Percentiles rank a stretch among this genome's conserved stretches.
Conservation (phyloP, 2,329 filamentous ascomycete species). For the Fusarium nisikadoi region DNA sequence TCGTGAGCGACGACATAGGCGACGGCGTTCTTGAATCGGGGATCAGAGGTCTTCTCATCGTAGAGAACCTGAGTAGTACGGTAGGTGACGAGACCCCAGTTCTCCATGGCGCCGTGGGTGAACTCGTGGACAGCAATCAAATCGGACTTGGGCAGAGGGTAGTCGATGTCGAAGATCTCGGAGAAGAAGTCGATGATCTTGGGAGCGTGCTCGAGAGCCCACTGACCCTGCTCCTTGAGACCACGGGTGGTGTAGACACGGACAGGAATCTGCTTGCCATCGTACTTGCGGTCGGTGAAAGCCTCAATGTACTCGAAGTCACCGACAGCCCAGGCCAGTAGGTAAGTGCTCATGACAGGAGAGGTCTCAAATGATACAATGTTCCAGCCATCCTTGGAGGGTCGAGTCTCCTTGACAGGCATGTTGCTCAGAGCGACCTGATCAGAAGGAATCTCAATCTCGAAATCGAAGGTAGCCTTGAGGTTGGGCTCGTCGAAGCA, state of each 20-base stretch:
- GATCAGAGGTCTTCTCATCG: constrained; percentile 90
- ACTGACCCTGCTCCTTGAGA: constrained; percentile 90
- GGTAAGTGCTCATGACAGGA: constrained; percentile 91
- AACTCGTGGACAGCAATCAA: constrained; percentile 94
- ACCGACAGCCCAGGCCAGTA: constrained; percentile 92
- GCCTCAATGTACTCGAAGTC: constrained; percentile 98
- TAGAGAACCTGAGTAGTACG: constrained; percentile 96
- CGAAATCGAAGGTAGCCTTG: constrained; percentile 94
- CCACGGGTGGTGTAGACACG: constrained; percentile 95
- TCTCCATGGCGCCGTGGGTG: constrained; percentile 89
- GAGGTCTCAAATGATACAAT: constrained; percentile 83
- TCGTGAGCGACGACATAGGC: constrained; percentile 99
- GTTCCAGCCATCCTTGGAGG: constrained; percentile 72
- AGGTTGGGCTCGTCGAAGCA: constrained; percentile 98
- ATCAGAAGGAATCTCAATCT: constrained; percentile 89
- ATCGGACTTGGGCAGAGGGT: constrained; percentile 92
- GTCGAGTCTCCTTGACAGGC: constrained; percentile 79
- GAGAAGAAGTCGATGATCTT: constrained; percentile 97
- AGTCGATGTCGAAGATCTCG: constrained; percentile 92
- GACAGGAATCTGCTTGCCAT: constrained; percentile 90
- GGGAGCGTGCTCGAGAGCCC: constrained; percentile 89
- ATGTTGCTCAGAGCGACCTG: constrained; percentile 95
- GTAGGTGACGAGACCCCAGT: constrained; percentile 97
- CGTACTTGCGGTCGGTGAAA: constrained; percentile 88
- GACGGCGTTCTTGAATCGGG: constrained; percentile 90